Percentiles rank a stretch among this genome's conserved stretches.
Conservation (phyloP, 2,329 filamentous ascomycete genomes). For the Mariannaea sp. region DNA sequence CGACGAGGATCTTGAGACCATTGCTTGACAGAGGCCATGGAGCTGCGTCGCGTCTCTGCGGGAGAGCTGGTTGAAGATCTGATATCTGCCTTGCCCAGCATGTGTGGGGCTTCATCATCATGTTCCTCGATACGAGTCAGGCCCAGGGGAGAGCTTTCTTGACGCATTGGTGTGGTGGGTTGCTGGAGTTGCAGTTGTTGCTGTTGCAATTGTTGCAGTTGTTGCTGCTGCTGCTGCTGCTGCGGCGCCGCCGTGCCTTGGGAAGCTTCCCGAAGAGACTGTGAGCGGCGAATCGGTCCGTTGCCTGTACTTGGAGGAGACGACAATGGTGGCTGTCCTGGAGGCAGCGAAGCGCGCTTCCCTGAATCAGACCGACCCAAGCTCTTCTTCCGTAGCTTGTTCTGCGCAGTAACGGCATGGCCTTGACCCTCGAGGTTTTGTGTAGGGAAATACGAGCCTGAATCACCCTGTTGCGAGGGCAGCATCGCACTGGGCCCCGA, state of each 20-base stretch:
- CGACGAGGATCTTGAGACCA: conserved; percentile 29
- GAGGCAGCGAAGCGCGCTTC: conserved; percentile 29
- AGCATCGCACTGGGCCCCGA: conserved; percentile 27
- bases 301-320: conserved; percentile 9
- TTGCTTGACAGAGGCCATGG: conserved; percentile 24
- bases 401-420: conserved; percentile 29
- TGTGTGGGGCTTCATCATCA: conserved; percentile 29
- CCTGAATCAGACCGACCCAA: conserved; percentile 25
- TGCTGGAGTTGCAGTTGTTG: conserved; percentile 17
- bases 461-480: conserved; percentile 22
- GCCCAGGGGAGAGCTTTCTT: conserved; percentile 10
- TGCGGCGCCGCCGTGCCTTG: no score
- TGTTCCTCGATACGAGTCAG: conserved; percentile 36
- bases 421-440: conserved; percentile 29
- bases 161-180: not conserved
- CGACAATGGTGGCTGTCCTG: conserved; percentile 27
- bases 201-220: no score
- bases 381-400: conserved; percentile 33
- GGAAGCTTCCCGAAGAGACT: conserved; percentile 23
- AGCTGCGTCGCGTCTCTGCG: conserved; percentile 23
- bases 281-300: conserved; percentile 11
- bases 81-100: no score
- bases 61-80: conserved; percentile 26
- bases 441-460: conserved; percentile 28
- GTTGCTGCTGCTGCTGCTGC: no score